Base-by-base conservation (phyloP, 106 monocot genomes). In the Iris macrosiphon region DNA sequence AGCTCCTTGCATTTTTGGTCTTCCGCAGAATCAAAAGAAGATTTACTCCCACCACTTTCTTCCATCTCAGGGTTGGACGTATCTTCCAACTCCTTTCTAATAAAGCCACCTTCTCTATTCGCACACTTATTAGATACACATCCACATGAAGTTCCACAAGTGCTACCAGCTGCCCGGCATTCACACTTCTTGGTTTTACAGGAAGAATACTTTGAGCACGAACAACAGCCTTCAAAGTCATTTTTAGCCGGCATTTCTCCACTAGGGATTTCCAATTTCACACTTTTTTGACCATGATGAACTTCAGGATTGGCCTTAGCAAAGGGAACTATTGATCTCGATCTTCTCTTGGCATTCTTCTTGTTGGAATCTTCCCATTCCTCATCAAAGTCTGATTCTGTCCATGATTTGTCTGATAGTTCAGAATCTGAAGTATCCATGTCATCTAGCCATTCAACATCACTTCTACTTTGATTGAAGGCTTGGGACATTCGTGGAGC, bases 161-260 rank as follows among this genome's bases (percentile, higher is more conserved):
- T 40, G 9, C 16, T 44, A 38, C 78, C 68, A 13, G 24, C 45
- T 45, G 62, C 68, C 48, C 98, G 67, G 55, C 98, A 99, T 46
- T 99, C 83, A 43, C 98, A 99, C 55, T 87, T 99, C 16, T 79
- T 78, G 2, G 98, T 99, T 30, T 91, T 99, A 52, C 98, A 99
- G 14, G 63, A 72, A 15, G 98, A 99, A 15, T 4, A 16, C 40
- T 58, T 80, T 3, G 84, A 78, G 54, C 98, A 91, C 20, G 83
- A 67, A 31, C 96, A 98, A 39, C 98, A 91, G 3, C 40, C 16
- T 6, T 18, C 33, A 10, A n/a, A 13, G 0, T 35, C 33, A 7
- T 31, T 32, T 28, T 43, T 48, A 6, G 19, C 8, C 32, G 29
- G 18, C 57, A 14, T 69, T 61, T 70, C 67, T 32, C 45, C 63